Percentiles rank a stretch among this genome's conserved stretches.
phyloP scores from a whole-genome alignment of 768 basidiomycete genomes.

The Sistotremastrum suecicum region DNA sequence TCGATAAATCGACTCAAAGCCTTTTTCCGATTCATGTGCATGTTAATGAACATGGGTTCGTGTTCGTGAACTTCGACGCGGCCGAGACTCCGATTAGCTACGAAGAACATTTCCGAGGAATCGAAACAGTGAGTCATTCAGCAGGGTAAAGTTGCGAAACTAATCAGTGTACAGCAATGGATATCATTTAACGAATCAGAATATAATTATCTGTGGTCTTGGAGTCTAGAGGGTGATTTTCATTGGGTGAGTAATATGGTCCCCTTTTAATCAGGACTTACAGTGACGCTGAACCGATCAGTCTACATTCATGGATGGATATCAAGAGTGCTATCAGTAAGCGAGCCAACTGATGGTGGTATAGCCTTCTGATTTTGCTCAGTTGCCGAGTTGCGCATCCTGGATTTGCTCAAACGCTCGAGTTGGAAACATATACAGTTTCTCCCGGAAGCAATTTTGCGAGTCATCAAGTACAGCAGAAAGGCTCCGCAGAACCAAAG shows the following conservation, averaged over 20 bases:
- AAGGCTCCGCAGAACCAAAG: background rate
- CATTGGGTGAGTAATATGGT: too few species aligned
- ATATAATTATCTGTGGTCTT: too few species aligned
- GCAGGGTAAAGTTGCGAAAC: too few species aligned
- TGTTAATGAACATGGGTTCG: conserved; percentile 5
- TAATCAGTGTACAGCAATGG: too few species aligned
- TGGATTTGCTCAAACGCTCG: conserved; percentile 5
- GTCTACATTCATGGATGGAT: conserved; percentile 8
- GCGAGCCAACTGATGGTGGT: background rate
- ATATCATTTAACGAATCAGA: too few species aligned
- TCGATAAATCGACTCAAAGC: conserved; percentile 5
- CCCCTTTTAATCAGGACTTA: too few species aligned
- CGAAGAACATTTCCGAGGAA: conserved; percentile 3
- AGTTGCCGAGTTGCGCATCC: conserved; percentile 2
- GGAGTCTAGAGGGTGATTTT: too few species aligned
- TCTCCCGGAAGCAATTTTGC: conserved; percentile 3
- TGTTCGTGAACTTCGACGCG: conserved; percentile 7
- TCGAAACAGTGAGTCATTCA: too few species aligned
- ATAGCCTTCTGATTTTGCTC: background rate
- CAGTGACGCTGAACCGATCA: background rate
- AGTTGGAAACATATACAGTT: conserved; percentile 3
- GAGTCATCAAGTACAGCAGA: background rate
- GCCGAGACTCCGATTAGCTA: conserved; percentile 3
- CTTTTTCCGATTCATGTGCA: conserved; percentile 7
- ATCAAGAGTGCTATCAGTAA: conserved; percentile 7